These are phyloP conservation scores for Eucalyptus sp. DNA, from an alignment of 345 rosid species.

Conservation along the genomic window DNA sequence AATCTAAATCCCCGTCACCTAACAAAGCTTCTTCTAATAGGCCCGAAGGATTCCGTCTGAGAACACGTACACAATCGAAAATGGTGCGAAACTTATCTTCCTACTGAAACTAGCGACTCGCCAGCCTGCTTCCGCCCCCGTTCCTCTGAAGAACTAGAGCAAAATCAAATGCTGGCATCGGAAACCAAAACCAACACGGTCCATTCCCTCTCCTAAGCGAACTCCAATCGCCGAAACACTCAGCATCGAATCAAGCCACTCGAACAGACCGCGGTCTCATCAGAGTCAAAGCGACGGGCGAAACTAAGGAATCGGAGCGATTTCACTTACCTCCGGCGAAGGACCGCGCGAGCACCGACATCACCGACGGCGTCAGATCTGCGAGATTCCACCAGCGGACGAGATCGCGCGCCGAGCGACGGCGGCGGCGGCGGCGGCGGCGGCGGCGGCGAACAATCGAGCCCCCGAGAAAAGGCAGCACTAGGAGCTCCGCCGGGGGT, in stretches of 20 bases:
- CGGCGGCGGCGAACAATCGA: not conserved
- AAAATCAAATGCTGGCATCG: not conserved
- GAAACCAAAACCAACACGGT: not conserved
- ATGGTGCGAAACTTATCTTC: not conserved
- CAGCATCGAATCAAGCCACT: not conserved
- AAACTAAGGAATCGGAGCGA: not conserved
- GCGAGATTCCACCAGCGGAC: slow-evolving; percentile 11
- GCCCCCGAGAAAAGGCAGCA: not conserved
- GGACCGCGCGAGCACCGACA: slow-evolving; percentile 38
- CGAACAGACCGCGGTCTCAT: not conserved
- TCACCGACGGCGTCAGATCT: slow-evolving; percentile 63
- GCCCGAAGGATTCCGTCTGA: not conserved
- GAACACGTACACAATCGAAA: not conserved
- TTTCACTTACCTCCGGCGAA: slow-evolving; percentile 17
- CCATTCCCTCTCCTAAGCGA: not conserved
- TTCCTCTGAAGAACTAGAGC: not conserved
- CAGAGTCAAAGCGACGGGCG: not conserved
- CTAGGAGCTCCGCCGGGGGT: slow-evolving; percentile 11
- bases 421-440: not conserved
- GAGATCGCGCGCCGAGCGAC: slow-evolving; percentile 20
- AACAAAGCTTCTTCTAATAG: not conserved
- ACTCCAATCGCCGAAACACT: not conserved
- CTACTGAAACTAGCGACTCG: not conserved
- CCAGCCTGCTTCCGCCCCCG: not conserved
- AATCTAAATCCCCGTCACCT: not conserved